Conservation (phyloP, 768 basidiomycete species). For the Termitomyces heimii region DNA sequence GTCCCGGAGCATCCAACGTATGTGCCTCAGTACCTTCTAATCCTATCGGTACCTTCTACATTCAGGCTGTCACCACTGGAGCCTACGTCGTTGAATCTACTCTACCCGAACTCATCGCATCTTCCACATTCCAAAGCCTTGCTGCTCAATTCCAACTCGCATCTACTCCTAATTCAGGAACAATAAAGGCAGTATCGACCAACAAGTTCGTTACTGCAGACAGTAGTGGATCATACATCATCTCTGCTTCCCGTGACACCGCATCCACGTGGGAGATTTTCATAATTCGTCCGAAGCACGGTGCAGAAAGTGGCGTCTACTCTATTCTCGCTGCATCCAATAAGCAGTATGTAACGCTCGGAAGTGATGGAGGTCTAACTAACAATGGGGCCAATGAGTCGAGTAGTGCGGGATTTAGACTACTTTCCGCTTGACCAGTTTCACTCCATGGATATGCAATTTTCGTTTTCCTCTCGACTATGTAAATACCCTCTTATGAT, state of each 20-base stretch:
- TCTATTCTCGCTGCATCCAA: conserved; percentile 26
- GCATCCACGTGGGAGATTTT: conserved; percentile 25
- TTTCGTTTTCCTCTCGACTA: too few species aligned
- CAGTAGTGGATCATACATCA: conserved; percentile 18
- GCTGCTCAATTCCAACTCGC: conserved; percentile 21
- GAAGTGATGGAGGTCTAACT: conserved; percentile 18
- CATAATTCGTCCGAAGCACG: conserved; percentile 19
- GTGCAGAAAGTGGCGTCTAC: conserved; percentile 20
- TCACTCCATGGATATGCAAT: not conserved
- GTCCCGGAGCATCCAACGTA: conserved; percentile 21
- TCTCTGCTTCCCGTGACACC: conserved; percentile 21
- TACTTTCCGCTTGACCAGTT: not conserved
- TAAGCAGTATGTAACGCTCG: conserved; percentile 20
- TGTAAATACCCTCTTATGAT: not conserved
- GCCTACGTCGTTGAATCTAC: conserved; percentile 17
- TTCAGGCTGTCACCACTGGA: conserved; percentile 19
- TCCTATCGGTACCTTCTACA: conserved; percentile 23
- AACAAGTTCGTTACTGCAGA: conserved; percentile 27
- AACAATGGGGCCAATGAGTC: conserved; percentile 20
- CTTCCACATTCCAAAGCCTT: conserved; percentile 11
- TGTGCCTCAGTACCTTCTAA: conserved; percentile 20
- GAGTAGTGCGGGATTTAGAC: conserved; percentile 20
- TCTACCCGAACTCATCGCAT: conserved; percentile 20
- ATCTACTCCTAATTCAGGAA: conserved; percentile 24
- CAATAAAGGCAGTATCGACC: conserved; percentile 18